Percentiles rank a stretch among this genome's conserved stretches.
These are phyloP conservation scores for Dothideomycetidae sp. DNA, from an alignment of 2,329 filamentous ascomycete species.

Conservation along the genomic window DNA sequence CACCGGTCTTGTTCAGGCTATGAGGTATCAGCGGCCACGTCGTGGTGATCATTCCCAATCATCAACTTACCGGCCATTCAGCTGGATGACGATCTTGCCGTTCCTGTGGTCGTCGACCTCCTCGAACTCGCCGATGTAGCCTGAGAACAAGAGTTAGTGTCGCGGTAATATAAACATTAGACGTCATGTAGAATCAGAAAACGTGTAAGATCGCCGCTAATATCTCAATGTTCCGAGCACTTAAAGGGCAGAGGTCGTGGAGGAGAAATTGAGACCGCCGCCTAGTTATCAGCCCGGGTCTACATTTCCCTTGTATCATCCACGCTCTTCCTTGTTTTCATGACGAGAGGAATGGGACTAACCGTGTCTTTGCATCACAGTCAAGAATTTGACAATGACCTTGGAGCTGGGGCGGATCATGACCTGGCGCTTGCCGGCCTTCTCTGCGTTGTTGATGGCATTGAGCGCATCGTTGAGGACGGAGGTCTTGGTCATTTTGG, in stretches of 20 bases:
- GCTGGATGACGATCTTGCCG: conserved; percentile 99
- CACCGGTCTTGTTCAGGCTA: conserved; percentile 91
- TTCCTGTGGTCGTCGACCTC: conserved; percentile 98
- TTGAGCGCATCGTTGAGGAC: conserved; percentile 81
- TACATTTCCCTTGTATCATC: conserved; percentile 10
- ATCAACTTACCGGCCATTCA: conserved; percentile 69
- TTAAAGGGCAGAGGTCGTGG: conserved; percentile 99
- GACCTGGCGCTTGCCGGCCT: conserved; percentile 98
- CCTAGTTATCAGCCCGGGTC: conserved; percentile 99
- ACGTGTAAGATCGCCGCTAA: conserved; percentile 93
- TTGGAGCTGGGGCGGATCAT: conserved; percentile 96
- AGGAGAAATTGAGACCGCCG: conserved; percentile 62
- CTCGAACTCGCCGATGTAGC: conserved; percentile 99
- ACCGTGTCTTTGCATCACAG: conserved; percentile 99
- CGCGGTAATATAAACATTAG: conserved; percentile 87
- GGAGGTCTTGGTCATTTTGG: conserved; percentile 97
- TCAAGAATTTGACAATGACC: conserved; percentile 99
- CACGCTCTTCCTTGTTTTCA: conserved; percentile 3
- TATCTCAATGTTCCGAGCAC: conserved; percentile 83
- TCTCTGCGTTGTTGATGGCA: conserved; percentile 99
- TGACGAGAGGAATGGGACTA: conserved; percentile 35
- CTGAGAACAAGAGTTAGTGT: conserved; percentile 54
- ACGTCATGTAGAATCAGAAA: conserved; percentile 65
- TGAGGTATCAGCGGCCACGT: conserved; percentile 12
- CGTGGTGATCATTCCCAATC: conserved; percentile 8